Base-by-base conservation (phyloP, 2,329 filamentous ascomycete genomes). In the Hypoxylon sp. region DNA sequence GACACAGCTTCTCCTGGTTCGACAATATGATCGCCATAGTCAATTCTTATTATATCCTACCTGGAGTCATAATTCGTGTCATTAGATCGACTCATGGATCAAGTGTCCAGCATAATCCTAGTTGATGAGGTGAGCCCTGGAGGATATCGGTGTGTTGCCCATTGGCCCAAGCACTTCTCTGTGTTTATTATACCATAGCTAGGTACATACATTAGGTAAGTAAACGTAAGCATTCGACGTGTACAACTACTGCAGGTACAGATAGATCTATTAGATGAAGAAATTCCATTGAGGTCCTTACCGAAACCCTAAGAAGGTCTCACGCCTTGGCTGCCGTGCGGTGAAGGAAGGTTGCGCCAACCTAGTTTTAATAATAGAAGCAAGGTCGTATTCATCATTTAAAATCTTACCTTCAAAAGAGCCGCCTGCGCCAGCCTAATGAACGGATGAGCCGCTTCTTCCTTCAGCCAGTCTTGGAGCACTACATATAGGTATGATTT, bases 41-140 rank as follows among this genome's bases (percentile, higher is more conserved):
- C 14, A 42, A 56, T 46, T 30, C 38, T 28, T 46, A 28, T 46
- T 42, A 55, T 26, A 48, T 45, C 33, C 38, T 32, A 60, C 42
- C 38, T 38, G 52, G 18, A 18, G 38, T 55, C 28, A 45, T 48
- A 38, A 44, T 58, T 66, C 54, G 54, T 52, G 59, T 50, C 36
- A 30, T 38, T 52, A 54, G 64, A 67, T 67, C 64, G 48, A 46
- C 61, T 51, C 64, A 64, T 61, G 64, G 64, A 61, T 67, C 44
- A 46, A 26, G 16, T 51, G 26, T 48, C 33, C 45, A 36, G 64
- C 55, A 56, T 64, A 32, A 54, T 54, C 55, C 26, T 46, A 46
- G 54, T 36, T 8, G 33, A 9, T 30, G 50, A 36, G 49, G 26
- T 50, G 44, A 63, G 60, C 53, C 54, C 30, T 54, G 48, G 22